Evolutionary conservation across 1,139 yeast species (phyloP).

Genomic region (Pichia sp.): DNA sequence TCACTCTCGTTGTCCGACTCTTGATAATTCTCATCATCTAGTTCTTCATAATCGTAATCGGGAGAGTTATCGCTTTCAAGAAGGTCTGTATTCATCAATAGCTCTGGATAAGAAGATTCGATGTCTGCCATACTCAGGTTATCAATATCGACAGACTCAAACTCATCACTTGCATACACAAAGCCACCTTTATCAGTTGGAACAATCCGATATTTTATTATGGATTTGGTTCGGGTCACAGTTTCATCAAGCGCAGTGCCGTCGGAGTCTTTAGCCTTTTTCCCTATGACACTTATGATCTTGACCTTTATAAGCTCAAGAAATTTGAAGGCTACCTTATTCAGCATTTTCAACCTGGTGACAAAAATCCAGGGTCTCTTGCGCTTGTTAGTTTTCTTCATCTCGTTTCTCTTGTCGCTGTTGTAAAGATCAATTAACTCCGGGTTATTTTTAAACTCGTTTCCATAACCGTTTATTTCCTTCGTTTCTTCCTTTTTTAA

Average conservation of each 20-base stretch:
- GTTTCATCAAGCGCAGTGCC: neutral
- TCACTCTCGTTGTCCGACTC: slow-evolving; percentile 3
- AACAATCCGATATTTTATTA: slow-evolving; percentile 2
- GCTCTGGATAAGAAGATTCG: slow-evolving; percentile 30
- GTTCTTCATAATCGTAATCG: slow-evolving; percentile 10
- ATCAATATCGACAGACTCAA: slow-evolving; percentile 26
- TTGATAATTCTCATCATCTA: neutral
- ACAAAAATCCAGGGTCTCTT: slow-evolving; percentile 19
- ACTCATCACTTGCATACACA: neutral
- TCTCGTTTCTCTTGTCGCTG: slow-evolving; percentile 21
- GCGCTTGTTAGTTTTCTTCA: slow-evolving; percentile 20
- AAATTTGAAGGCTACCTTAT: slow-evolving; percentile 22
- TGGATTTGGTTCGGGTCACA: neutral
- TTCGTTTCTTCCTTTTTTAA: neutral
- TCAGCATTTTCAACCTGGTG: slow-evolving; percentile 15
- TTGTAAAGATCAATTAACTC: slow-evolving; percentile 19
- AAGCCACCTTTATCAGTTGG: slow-evolving; percentile 8
- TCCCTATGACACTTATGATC: neutral
- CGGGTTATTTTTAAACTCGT: slow-evolving; percentile 22
- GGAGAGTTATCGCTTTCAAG: slow-evolving; percentile 43
- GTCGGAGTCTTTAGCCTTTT: slow-evolving; percentile 2
- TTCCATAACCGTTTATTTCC: slow-evolving; percentile 23
- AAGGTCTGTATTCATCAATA: slow-evolving; percentile 27
- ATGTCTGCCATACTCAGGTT: slow-evolving; percentile 30
- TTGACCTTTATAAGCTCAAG: slow-evolving; percentile 33